These are phyloP conservation scores for Curvularia spicifera DNA, from an alignment of 2,329 filamentous ascomycete genomes.

Conservation along the genomic window DNA sequence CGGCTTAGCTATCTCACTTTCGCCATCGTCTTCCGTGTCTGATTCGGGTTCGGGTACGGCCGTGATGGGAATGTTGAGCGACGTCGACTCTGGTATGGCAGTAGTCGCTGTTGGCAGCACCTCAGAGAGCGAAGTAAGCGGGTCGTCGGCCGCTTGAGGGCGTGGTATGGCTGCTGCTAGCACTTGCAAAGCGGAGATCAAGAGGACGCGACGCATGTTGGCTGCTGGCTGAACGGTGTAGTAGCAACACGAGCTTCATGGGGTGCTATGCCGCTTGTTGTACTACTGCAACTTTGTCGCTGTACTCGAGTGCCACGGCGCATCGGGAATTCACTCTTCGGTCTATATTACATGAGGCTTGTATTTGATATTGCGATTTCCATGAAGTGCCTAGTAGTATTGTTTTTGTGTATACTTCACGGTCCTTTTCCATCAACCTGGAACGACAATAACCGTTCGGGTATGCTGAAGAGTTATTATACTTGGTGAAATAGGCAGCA, in stretches of 20 bases:
- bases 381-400: conserved; percentile 23
- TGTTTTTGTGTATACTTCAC: conserved; percentile 7
- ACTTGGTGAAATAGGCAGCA: conserved; percentile 17
- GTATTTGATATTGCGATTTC: conserved; percentile 13
- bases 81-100: conserved; percentile 23
- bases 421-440: conserved; percentile 13
- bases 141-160: conserved; percentile 15
- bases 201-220: conserved; percentile 23
- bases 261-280: conserved; percentile 9
- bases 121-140: conserved; percentile 11
- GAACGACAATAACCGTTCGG: conserved; percentile 5
- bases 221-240: conserved; percentile 7
- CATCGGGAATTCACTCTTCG: conserved; percentile 4
- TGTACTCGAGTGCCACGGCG: conserved; percentile 10
- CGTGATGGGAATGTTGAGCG: conserved; percentile 34
- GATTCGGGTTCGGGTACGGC: conserved; percentile 12
- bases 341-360: conserved; percentile 17
- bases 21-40: conserved; percentile 4
- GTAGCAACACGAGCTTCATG: conserved; percentile 1
- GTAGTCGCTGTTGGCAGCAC: conserved; percentile 24
- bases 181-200: conserved; percentile 12
- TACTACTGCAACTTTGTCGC: conserved; percentile 7
- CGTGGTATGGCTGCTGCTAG: conserved; percentile 19
- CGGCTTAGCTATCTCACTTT: conserved; percentile 9
- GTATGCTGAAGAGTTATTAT: conserved; percentile 25